Percentiles rank a stretch among this genome's conserved stretches.
These are phyloP conservation scores for Kodamaea suecica DNA, from an alignment of 1,139 yeast genomes.

Conservation along the genomic window DNA sequence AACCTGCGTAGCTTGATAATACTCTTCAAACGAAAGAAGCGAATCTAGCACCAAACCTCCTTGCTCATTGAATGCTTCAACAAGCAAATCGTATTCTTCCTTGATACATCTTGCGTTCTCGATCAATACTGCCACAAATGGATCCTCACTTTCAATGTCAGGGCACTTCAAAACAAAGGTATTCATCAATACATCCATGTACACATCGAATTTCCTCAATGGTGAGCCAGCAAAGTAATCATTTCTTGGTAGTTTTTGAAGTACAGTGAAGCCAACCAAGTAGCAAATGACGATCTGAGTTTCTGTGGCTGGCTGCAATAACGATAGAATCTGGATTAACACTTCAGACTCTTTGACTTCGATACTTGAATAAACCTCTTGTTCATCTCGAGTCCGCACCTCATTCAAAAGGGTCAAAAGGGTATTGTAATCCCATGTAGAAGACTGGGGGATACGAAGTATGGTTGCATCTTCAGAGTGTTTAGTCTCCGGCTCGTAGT, in stretches of 20 bases:
- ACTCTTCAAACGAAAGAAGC: slow-evolving; percentile 23
- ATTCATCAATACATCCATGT: slow-evolving; percentile 26
- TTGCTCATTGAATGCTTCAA: slow-evolving; percentile 14
- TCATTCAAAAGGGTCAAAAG: slow-evolving; percentile 27
- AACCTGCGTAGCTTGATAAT: slow-evolving; percentile 46
- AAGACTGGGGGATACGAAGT: slow-evolving; percentile 14
- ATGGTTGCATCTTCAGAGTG: slow-evolving; percentile 9
- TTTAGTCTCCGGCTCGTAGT: slow-evolving; percentile 18
- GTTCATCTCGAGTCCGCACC: slow-evolving; percentile 19
- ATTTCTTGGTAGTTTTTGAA: slow-evolving; percentile 1
- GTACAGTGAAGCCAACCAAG: slow-evolving; percentile 23
- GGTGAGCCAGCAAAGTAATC: slow-evolving; percentile 13
- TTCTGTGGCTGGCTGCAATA: slow-evolving; percentile 25
- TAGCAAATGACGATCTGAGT: slow-evolving; percentile 31
- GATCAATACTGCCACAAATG: slow-evolving; percentile 17
- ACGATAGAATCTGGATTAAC: slow-evolving; percentile 22
- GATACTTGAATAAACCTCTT: slow-evolving; percentile 1
- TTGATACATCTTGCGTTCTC: slow-evolving; percentile 18
- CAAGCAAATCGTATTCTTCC: slow-evolving; percentile 22
- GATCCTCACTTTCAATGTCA: slow-evolving; percentile 15
- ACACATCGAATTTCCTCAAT: slow-evolving; percentile 17
- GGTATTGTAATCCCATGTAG: slow-evolving; percentile 28
- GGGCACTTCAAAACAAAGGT: slow-evolving; percentile 18
- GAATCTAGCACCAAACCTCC: slow-evolving; percentile 12
- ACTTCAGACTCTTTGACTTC: slow-evolving; percentile 15